These are phyloP conservation scores for Pulveroboletus sp. DNA, from an alignment of 768 basidiomycete species.

Conservation along the genomic window DNA sequence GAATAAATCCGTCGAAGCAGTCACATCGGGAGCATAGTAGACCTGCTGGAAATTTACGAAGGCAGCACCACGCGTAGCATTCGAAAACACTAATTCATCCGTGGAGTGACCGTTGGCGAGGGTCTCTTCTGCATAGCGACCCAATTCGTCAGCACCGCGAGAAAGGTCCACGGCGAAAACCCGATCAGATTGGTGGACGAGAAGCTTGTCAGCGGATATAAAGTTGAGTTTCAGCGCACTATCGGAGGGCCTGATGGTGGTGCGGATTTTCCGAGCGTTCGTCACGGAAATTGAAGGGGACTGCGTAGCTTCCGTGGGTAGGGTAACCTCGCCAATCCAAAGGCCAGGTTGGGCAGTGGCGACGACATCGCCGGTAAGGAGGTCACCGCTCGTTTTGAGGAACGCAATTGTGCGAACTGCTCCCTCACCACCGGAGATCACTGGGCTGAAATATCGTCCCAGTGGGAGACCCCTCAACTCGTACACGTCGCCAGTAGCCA, in stretches of 20 bases:
- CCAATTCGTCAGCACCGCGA: conserved; percentile 41
- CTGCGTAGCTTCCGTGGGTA: conserved; percentile 36
- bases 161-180: conserved; percentile 51
- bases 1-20: conserved; percentile 50
- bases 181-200: conserved; percentile 54
- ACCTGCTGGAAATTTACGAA: conserved; percentile 71
- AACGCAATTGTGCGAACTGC: conserved; percentile 52
- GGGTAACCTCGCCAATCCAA: conserved; percentile 56
- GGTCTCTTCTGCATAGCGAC: conserved; percentile 44
- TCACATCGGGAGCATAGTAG: conserved; percentile 48
- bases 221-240: conserved; percentile 52
- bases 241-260: conserved; percentile 42
- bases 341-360: conserved; percentile 62
- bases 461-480: conserved; percentile 55
- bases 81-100: conserved; percentile 49
- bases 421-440: conserved; percentile 45
- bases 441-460: conserved; percentile 62
- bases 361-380: conserved; percentile 57
- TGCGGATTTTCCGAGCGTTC: conserved; percentile 49
- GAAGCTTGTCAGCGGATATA: conserved; percentile 49
- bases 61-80: conserved; percentile 42
- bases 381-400: conserved; percentile 56
- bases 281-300: conserved; percentile 35
- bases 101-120: conserved; percentile 57
- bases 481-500: conserved; percentile 40